Evolutionary conservation across 2,329 filamentous ascomycete species (phyloP), one percentile per base, ranked within the genome.

Genomic region (Xylaria hypoxylon): DNA sequence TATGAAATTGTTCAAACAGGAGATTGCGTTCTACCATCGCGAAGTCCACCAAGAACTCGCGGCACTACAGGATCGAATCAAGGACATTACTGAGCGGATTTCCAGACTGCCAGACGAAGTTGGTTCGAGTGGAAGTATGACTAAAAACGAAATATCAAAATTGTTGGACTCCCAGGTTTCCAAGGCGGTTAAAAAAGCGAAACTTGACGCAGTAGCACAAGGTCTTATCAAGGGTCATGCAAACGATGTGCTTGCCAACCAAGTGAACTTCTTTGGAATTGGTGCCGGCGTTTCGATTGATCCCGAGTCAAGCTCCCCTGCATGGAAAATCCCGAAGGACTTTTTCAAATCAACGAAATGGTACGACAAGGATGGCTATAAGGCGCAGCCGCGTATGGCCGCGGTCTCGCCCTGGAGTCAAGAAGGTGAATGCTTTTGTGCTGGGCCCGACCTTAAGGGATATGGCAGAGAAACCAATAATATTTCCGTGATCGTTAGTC

Each of bases 401-500:
- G 93, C 91, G 0, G 83, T 97, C 2, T 76, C 79, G 1, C 80
- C 83, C 3, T 97, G 94, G 93, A 82, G 89, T 10, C 92, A 97
- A 55, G 86, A 90, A 38, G 92, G 92, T 22, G 92, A 98, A 68
- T 96, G 93, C 79, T 98, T 93, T 92, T 98, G 95, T 77, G 89
- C 90, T 4, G 84, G 82, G 3, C 79, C 80, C 0, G 80, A 83
- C 55, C 77, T 77, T 15, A 79, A 80, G 17, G 78, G 79, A 11
- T 75, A 77, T 17, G 83, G 83, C 7, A 83, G 85, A 55, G 87
- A 88, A 42, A 87, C 89, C 1, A 86, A 88, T 58, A 67, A 68
- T 59, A 81, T 98, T 17, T 87, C 86, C 8, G 86, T 96, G 19
- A 78, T 87, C 45, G 83, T 90, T 19, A 82, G 85, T 38, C 78